phyloP scores from a whole-genome alignment of 2,329 filamentous ascomycete genomes.

The Sporothrix pseudoabietina region DNA sequence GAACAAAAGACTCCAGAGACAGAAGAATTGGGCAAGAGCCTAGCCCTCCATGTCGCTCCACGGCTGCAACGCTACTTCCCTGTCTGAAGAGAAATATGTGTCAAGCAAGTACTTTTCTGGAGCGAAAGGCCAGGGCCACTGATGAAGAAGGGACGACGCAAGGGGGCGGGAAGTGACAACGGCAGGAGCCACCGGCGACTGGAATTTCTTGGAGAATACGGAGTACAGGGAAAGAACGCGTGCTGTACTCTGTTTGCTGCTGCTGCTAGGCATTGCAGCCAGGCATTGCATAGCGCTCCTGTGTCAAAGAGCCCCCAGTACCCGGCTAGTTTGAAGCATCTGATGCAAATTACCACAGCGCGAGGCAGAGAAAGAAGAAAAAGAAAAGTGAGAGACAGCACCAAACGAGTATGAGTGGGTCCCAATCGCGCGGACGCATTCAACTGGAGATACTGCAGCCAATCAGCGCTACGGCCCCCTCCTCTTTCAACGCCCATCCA shows the following conservation, averaged over 20 bases:
- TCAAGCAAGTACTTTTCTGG: background rate
- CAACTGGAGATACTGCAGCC: background rate
- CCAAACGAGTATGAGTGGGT: slow-evolving; percentile 18
- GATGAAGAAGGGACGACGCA: slow-evolving; percentile 10
- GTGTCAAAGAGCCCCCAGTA: background rate
- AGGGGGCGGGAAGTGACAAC: slow-evolving; percentile 21
- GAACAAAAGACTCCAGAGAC: background rate
- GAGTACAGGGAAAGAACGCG: slow-evolving; percentile 8
- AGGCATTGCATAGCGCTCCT: background rate
- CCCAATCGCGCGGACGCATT: slow-evolving; percentile 17
- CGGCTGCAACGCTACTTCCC: slow-evolving; percentile 21
- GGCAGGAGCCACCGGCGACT: slow-evolving; percentile 10
- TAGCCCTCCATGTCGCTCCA: background rate
- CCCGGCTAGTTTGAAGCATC: background rate
- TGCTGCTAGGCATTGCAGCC: too few relatives aligned
- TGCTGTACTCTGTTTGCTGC: background rate
- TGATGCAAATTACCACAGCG: background rate
- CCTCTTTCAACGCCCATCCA: slow-evolving; percentile 25
- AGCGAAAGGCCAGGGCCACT: slow-evolving; percentile 1
- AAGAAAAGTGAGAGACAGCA: slow-evolving; percentile 16
- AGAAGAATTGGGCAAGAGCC: background rate
- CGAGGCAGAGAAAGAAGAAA: slow-evolving; percentile 4
- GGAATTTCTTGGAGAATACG: background rate
- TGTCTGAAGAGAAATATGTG: slow-evolving; percentile 1
- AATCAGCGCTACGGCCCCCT: slow-evolving; percentile 22